Evolutionary conservation across 106 monocot species (phyloP).

Genomic region (Apostasia ramifera): DNA sequence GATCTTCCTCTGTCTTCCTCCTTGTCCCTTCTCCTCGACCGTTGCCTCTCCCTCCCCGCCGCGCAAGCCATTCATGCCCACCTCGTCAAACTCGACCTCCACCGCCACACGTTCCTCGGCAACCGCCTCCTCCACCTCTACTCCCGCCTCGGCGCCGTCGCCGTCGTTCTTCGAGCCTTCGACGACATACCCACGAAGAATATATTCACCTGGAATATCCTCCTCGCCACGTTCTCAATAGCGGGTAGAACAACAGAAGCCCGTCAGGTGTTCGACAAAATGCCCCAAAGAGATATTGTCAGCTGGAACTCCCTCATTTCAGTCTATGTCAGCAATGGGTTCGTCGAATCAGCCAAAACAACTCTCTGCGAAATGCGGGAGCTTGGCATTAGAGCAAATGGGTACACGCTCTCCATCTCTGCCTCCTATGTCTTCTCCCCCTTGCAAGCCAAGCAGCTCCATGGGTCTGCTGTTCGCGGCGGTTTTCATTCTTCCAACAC

Average conservation of each 20-base stretch:
- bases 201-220: constrained; percentile 48
- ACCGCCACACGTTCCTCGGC: constrained; percentile 29
- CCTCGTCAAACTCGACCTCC: constrained; percentile 38
- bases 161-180: constrained; percentile 17
- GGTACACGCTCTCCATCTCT: constrained; percentile 48
- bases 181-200: constrained; percentile 35
- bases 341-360: constrained; percentile 9
- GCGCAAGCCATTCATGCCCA: constrained; percentile 27
- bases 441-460: constrained; percentile 48
- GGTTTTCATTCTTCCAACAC: constrained; percentile 23
- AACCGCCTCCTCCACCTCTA: constrained; percentile 52
- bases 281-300: constrained; percentile 47
- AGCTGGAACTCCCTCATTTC: constrained; percentile 62
- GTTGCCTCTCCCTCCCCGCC: constrained; percentile 17
- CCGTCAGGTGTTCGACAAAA: constrained; percentile 40
- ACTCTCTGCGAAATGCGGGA: constrained; percentile 33
- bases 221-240: constrained; percentile 13
- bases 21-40: constrained; percentile 21
- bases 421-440: constrained; percentile 24
- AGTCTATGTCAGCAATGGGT: constrained; percentile 16
- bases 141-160: constrained; percentile 19
- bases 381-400: constrained; percentile 21
- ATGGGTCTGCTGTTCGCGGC: constrained; percentile 30
- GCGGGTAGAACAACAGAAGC: constrained; percentile 21
- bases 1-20: constrained; percentile 8